A percentile compares a stretch with the other conserved stretches of the same genome.
Evolutionary conservation across 768 basidiomycete species (phyloP).

Genomic region (Filobasidium wieringae): DNA sequence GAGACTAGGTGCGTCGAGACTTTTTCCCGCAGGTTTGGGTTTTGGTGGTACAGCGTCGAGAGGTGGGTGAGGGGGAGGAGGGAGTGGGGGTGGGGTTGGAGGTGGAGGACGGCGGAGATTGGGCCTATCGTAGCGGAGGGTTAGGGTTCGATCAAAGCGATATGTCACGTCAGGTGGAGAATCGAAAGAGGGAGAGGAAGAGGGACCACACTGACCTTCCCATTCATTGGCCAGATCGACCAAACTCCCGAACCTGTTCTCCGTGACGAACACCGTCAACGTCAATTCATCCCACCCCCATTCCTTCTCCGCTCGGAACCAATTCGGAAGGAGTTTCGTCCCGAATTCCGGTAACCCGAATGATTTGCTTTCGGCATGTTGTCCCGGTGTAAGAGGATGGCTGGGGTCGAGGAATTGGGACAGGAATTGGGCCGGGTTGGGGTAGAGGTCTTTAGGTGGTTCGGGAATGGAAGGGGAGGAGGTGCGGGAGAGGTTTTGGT

Average conservation of each 20-base stretch:
- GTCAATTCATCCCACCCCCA: not conserved
- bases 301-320: not conserved
- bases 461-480: no score
- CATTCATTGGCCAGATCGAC: not conserved
- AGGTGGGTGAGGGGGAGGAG: not conserved
- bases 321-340: not conserved
- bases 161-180: no score
- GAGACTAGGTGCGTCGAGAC: slow-evolving; percentile 81
- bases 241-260: not conserved
- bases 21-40: not conserved
- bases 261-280: slow-evolving; percentile 1
- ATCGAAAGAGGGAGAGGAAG: no score
- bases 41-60: not conserved
- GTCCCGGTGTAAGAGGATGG: no score
- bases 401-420: no score
- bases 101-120: slow-evolving; percentile 1
- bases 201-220: not conserved
- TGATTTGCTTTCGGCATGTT: not conserved
- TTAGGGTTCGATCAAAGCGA: no score
- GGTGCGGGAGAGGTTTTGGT: no score
- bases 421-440: no score
- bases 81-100: not conserved
- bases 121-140: not conserved
- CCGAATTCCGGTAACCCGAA: slow-evolving; percentile 2
- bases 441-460: no score